Base-by-base conservation (phyloP, 345 rosid genomes). In the Salix purpurea region DNA sequence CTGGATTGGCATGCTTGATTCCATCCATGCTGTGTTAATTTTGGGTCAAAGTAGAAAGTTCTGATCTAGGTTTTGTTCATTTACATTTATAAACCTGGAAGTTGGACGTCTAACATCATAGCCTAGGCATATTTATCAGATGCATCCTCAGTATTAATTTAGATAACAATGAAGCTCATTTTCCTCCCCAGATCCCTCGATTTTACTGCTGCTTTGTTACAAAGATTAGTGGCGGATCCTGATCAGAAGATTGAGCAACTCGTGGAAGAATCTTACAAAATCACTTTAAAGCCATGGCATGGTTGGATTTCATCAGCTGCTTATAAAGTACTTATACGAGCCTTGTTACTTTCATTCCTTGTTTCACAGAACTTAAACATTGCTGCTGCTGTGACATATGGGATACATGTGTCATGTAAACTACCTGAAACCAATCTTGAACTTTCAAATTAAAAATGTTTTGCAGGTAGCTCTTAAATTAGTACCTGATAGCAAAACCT, bases 281-380 rank as follows among this genome's bases (percentile, higher is more conserved):
- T 70, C 24, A 89, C 94, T 73, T 85, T 95, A 76, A 95, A 91
- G 84, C 96, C 88, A 4, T 87, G 93, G 89, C 99, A 95, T 86
- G 91, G 98, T 67, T 95, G 99, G 98, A 95, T 95, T 73, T 89
- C 99, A 2, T 85, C 91, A 15, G 98, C 98, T 74, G 99, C 99
- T 82, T 89, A 89, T 86, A 95, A 84, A 87, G 99, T 92, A 86
- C 30, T 42, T 40, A 67, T 14, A 12, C 24, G 65, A 36, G 10
- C 62, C 50, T 40, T 40, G 32, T 34, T 39, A 16, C 54, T 30
- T n/a, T 73, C 30, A 62, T 34, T 32, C 5, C 6, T 58, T 9
- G 1, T n/a, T n/a, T n/a, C 14, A 58, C 62, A 58, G 14, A n/a
- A 58, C 28, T 58, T 58, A 23, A 58, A 10, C 62, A 58, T n/a